These are phyloP conservation scores for Aspergillus japonicus DNA, from an alignment of 2,329 filamentous ascomycete species.

Conservation along the genomic window DNA sequence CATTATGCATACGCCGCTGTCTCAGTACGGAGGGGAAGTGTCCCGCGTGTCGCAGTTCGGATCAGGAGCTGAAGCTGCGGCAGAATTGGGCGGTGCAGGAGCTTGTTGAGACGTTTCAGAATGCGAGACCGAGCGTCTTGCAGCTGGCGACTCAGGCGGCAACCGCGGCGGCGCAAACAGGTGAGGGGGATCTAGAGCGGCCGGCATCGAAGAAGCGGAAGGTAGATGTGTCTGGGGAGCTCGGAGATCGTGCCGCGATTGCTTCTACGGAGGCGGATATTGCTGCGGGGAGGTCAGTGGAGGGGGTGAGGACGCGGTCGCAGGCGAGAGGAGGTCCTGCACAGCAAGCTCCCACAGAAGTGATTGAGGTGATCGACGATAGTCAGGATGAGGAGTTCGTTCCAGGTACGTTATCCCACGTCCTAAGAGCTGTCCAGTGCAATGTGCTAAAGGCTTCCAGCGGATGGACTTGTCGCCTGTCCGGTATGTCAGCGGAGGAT, in stretches of 20 bases:
- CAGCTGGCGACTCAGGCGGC: conserved; percentile 59
- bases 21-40: conserved; percentile 82
- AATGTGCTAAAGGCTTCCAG: conserved; percentile 34
- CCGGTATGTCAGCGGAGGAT: conserved; percentile 78
- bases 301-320: conserved; percentile 38
- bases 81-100: conserved; percentile 85
- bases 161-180: conserved; percentile 48
- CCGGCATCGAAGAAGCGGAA: conserved; percentile 38
- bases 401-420: conserved; percentile 28
- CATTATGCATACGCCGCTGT: conserved; percentile 85
- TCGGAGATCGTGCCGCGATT: conserved; percentile 27
- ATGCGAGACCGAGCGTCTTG: conserved; percentile 62
- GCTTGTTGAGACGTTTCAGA: conserved; percentile 73
- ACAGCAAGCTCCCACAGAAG: conserved; percentile 10
- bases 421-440: neutral
- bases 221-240: conserved; percentile 33
- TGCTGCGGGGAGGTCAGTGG: conserved; percentile 1
- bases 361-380: conserved; percentile 39
- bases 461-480: conserved; percentile 77
- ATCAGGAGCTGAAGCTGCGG: conserved; percentile 81
- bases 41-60: conserved; percentile 72
- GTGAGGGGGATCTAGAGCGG: conserved; percentile 40
- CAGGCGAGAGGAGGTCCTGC: conserved; percentile 23
- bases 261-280: neutral
- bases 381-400: conserved; percentile 42